Percentiles rank a stretch among this genome's conserved stretches.
Conservation (phyloP, 345 rosid genomes). For the Populus simonii region DNA sequence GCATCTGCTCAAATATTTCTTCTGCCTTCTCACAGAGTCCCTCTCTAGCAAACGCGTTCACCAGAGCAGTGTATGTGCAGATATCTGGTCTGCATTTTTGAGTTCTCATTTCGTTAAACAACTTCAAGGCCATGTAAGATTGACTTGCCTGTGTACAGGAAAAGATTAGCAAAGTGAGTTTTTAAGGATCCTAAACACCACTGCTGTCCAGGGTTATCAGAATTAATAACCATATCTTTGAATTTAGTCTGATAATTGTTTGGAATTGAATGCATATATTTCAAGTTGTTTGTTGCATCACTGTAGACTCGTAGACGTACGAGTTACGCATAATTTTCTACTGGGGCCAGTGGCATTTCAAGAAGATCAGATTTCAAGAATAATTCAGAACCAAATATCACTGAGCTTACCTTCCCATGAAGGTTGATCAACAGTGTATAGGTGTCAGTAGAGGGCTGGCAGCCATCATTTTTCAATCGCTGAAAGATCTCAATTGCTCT, state of each 20-base stretch:
- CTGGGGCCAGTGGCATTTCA: too few species aligned
- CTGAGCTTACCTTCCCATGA: conserved; percentile 67
- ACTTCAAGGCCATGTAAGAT: conserved; percentile 72
- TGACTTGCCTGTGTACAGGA: conserved; percentile 54
- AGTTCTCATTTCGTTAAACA: conserved; percentile 81
- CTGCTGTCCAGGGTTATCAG: too few species aligned
- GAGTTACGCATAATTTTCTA: too few species aligned
- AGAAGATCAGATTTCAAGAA: not conserved
- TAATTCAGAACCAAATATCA: not conserved
- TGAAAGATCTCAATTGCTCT: conserved; percentile 63
- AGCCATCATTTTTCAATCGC: conserved; percentile 69
- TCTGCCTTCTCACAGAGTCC: conserved; percentile 95
- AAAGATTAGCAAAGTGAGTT: not conserved
- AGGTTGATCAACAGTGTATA: conserved; percentile 83
- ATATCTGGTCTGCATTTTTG: conserved; percentile 77
- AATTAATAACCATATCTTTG: too few species aligned
- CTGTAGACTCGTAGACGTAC: too few species aligned
- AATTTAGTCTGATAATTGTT: too few species aligned
- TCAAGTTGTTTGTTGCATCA: too few species aligned
- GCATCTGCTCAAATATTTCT: conserved; percentile 89
- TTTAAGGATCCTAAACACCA: not conserved
- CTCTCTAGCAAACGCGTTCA: conserved; percentile 94
- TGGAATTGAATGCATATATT: too few species aligned
- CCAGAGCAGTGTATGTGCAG: conserved; percentile 77
- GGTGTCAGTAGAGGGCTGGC: conserved; percentile 71